A percentile compares a stretch with the other conserved stretches of the same genome.
Evolutionary conservation across 352 stramenopile genomes (phyloP).

Genomic region (Globisporangium splendens): DNA sequence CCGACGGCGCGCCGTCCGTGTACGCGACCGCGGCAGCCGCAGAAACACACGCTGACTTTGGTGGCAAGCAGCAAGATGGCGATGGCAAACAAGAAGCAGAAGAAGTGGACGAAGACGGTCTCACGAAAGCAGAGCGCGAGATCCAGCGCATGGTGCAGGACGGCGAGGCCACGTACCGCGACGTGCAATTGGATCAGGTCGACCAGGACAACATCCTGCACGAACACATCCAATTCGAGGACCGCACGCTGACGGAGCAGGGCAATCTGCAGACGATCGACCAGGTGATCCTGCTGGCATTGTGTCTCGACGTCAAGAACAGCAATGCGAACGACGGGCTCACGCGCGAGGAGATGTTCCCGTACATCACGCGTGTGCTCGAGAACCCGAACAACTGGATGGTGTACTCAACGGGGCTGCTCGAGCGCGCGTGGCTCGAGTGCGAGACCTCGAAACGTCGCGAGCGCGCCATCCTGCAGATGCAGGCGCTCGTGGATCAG

Average conservation of each 20-base stretch:
- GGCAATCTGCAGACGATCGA: slow-evolving; percentile 76
- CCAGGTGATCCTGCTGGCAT: slow-evolving; percentile 89
- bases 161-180: slow-evolving; percentile 64
- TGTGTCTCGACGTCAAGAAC: slow-evolving; percentile 97
- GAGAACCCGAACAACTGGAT: slow-evolving; percentile 96
- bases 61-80: slow-evolving; percentile 33
- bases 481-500: slow-evolving; percentile 95
- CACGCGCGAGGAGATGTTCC: slow-evolving; percentile 94
- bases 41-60: slow-evolving; percentile 65
- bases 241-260: slow-evolving; percentile 54
- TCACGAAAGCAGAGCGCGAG: slow-evolving; percentile 45
- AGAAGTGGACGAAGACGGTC: slow-evolving; percentile 27
- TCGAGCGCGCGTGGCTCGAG: slow-evolving; percentile 93
- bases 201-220: slow-evolving; percentile 89
- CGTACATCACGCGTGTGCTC: slow-evolving; percentile 92
- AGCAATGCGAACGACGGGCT: slow-evolving; percentile 93
- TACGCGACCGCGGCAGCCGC: slow-evolving; percentile 55
- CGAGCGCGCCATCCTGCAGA: slow-evolving; percentile 94
- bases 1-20: slow-evolving; percentile 36
- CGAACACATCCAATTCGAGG: slow-evolving; percentile 90
- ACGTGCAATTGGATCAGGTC: slow-evolving; percentile 87
- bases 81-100: neutral
- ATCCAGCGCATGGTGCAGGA: slow-evolving; percentile 65
- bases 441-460: slow-evolving; percentile 90
- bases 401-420: slow-evolving; percentile 93